Percentiles rank a stretch among this genome's conserved stretches.
phyloP scores from a whole-genome alignment of 1,284 basidiomycete genomes.

The Flammula alnicola region DNA sequence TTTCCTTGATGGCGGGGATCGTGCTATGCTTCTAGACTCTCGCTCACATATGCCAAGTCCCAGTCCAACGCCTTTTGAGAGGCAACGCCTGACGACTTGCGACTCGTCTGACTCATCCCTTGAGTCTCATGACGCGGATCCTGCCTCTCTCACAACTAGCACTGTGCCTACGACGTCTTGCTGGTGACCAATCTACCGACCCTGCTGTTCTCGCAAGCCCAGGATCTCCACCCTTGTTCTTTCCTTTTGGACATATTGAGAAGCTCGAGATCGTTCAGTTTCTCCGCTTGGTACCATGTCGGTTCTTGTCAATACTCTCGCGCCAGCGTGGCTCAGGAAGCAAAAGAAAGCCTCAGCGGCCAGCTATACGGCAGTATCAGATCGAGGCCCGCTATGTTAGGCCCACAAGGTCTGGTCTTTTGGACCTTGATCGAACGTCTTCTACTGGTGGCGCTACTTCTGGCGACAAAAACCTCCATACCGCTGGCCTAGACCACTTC shows the following conservation, averaged over 20 bases:
- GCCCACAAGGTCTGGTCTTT: constrained; percentile 6
- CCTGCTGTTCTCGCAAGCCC: constrained; percentile 65
- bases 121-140: constrained; percentile 33
- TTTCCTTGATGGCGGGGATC: constrained; percentile 79
- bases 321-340: constrained; percentile 59
- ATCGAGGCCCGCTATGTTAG: constrained; percentile 53
- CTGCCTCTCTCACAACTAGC: constrained; percentile 38
- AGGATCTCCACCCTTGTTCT: constrained; percentile 73
- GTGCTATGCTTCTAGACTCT: constrained; percentile 60
- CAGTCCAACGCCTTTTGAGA: constrained; percentile 26
- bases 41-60: constrained; percentile 44
- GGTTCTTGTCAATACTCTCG: constrained; percentile 65
- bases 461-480: background rate
- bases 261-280: constrained; percentile 49
- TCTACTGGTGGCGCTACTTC: constrained; percentile 1
- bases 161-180: constrained; percentile 52
- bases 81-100: constrained; percentile 23
- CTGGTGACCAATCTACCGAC: constrained; percentile 69
- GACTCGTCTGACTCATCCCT: constrained; percentile 34
- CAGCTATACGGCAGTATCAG: constrained; percentile 60
- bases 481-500: background rate
- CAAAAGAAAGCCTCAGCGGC: constrained; percentile 58
- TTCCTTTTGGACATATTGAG: constrained; percentile 71
- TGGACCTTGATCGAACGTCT: constrained; percentile 4
- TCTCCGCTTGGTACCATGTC: constrained; percentile 47